Conservation (phyloP, 305 asterid genomes). For the Fraxinus greggii region DNA sequence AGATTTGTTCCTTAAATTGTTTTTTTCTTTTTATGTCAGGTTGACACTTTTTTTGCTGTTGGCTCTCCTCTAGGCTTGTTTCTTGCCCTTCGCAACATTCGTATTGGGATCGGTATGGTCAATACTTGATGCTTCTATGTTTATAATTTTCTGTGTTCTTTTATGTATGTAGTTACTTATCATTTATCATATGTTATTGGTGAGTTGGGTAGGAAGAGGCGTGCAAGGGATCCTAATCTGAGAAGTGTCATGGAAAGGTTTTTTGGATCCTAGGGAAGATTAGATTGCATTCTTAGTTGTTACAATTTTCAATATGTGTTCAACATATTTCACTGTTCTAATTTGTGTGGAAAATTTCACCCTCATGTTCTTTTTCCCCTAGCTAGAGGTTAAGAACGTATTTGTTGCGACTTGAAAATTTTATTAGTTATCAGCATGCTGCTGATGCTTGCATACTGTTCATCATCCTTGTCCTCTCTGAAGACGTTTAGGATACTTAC, state of each 20-base stretch:
- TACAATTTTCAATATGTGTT: neutral
- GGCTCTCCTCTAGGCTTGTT: constrained; percentile 64
- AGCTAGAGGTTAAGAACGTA: neutral
- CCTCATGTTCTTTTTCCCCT: neutral
- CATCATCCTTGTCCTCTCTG: neutral
- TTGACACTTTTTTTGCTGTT: constrained; percentile 51
- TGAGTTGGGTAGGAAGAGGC: neutral
- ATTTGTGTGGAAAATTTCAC: neutral
- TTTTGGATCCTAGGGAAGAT: neutral
- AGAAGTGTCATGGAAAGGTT: neutral
- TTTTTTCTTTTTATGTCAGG: constrained; percentile 31
- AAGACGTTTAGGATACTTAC: neutral
- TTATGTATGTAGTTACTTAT: neutral
- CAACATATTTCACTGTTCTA: neutral
- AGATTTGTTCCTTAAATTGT: neutral
- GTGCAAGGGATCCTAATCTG: neutral
- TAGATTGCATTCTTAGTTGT: neutral
- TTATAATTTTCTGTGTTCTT: neutral
- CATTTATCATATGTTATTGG: neutral
- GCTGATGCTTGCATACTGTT: neutral
- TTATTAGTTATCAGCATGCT: neutral
- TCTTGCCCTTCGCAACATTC: constrained; percentile 55
- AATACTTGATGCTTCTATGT: neutral
- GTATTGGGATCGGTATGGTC: constrained; percentile 50
- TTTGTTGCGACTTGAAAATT: neutral